phyloP scores from a whole-genome alignment of 176 grass and related monocot genomes.

The Dactylis glomerata region DNA sequence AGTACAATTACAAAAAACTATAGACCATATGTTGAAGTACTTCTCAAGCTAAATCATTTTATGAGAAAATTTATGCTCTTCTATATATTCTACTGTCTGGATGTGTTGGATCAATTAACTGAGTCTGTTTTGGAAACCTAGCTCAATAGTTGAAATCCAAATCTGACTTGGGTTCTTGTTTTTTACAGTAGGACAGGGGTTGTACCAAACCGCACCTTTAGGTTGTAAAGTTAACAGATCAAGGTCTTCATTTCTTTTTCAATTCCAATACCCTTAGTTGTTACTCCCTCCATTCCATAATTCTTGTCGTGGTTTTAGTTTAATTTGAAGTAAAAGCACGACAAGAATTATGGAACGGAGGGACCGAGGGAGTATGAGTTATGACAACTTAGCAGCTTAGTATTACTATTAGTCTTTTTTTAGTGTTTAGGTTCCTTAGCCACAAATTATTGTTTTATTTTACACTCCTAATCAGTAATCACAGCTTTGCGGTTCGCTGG shows the following conservation, averaged over 20 bases:
- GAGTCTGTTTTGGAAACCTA: not conserved
- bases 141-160: not conserved
- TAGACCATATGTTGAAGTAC: constrained; percentile 5
- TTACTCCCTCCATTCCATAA: too few species aligned
- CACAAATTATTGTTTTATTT: not conserved
- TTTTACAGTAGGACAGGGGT: not conserved
- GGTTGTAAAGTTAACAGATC: not conserved
- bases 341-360: too few species aligned
- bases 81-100: not conserved
- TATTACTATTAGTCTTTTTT: not conserved
- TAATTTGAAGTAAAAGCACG: too few species aligned
- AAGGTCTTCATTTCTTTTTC: not conserved
- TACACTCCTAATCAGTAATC: not conserved
- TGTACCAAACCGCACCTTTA: not conserved
- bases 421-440: not conserved
- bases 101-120: not conserved
- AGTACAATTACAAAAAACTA: not conserved
- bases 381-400: not conserved
- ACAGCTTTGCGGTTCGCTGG: not conserved
- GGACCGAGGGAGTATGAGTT: too few species aligned
- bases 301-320: too few species aligned
- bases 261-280: not conserved
- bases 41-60: constrained; percentile 6
- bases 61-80: not conserved
- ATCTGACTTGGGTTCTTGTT: not conserved